phyloP scores from a whole-genome alignment of 495 filamentous ascomycete genomes.

The Xylaria sp. region DNA sequence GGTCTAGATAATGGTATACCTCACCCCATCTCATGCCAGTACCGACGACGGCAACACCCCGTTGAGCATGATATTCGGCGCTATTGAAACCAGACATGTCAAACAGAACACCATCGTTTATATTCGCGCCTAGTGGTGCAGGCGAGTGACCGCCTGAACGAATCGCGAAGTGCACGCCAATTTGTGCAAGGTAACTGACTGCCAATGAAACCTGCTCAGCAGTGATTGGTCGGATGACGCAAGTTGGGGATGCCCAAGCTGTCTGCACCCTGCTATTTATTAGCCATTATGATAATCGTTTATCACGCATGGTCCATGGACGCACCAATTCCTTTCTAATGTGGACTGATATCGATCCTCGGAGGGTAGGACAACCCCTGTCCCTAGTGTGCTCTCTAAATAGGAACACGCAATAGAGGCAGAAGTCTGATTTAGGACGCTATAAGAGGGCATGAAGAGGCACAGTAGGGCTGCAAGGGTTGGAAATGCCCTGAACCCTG shows the following conservation, averaged over 20 bases:
- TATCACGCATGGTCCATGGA: neutral
- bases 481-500: neutral
- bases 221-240: slow-evolving; percentile 51
- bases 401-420: slow-evolving; percentile 21
- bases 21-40: slow-evolving; percentile 57
- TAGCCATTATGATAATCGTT: neutral
- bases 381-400: slow-evolving; percentile 12
- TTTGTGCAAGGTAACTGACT: slow-evolving; percentile 34
- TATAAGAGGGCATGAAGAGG: neutral
- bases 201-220: slow-evolving; percentile 41
- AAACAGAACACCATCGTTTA: slow-evolving; percentile 59
- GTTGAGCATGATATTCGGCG: slow-evolving; percentile 52
- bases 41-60: slow-evolving; percentile 51
- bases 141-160: slow-evolving; percentile 60
- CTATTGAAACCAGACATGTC: slow-evolving; percentile 54
- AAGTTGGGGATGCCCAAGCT: slow-evolving; percentile 47
- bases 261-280: slow-evolving; percentile 35
- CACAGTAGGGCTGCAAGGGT: slow-evolving; percentile 12
- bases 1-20: slow-evolving; percentile 55
- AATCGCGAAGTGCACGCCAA: slow-evolving; percentile 52
- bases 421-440: neutral
- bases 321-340: slow-evolving; percentile 31
- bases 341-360: slow-evolving; percentile 4
- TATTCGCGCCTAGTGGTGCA: slow-evolving; percentile 56
- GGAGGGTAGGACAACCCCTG: slow-evolving; percentile 13